Evolutionary conservation across 768 basidiomycete genomes (phyloP).

Genomic region (Megacollybia marginata): DNA sequence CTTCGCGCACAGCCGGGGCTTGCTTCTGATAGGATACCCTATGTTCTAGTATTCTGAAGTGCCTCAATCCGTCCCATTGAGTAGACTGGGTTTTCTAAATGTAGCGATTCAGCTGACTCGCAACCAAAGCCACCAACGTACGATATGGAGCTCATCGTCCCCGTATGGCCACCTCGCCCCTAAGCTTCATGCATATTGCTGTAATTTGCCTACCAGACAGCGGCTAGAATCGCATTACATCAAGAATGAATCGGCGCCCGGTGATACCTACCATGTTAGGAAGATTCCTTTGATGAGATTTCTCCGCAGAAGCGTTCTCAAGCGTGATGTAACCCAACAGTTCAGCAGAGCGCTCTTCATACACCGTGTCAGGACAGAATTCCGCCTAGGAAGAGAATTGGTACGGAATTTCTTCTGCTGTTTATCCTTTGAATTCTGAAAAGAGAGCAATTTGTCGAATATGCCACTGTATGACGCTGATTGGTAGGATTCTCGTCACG

Average conservation of each 20-base stretch:
- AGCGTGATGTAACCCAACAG: constrained; percentile 36
- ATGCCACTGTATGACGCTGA: not conserved
- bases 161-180: constrained; percentile 12
- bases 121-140: constrained; percentile 15
- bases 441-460: constrained; percentile 28
- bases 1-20: constrained; percentile 24
- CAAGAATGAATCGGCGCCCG: not conserved
- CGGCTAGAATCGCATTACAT: constrained; percentile 34
- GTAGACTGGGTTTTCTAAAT: constrained; percentile 64
- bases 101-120: not conserved
- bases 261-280: constrained; percentile 51
- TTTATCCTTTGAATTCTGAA: constrained; percentile 42
- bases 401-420: constrained; percentile 50
- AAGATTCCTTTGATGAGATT: constrained; percentile 39
- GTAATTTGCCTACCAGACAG: constrained; percentile 49
- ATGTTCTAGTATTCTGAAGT: constrained; percentile 46
- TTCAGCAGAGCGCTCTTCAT: constrained; percentile 47
- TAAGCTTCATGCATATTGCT: constrained; percentile 34
- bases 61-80: constrained; percentile 64
- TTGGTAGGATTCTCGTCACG: too few relatives aligned
- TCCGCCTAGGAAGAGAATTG: constrained; percentile 13
- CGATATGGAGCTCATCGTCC: constrained; percentile 54
- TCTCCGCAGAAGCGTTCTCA: not conserved
- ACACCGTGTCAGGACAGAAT: not conserved
- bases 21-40: constrained; percentile 50